phyloP scores from a whole-genome alignment of 441 rosid genomes.

The Daphne laureola region DNA sequence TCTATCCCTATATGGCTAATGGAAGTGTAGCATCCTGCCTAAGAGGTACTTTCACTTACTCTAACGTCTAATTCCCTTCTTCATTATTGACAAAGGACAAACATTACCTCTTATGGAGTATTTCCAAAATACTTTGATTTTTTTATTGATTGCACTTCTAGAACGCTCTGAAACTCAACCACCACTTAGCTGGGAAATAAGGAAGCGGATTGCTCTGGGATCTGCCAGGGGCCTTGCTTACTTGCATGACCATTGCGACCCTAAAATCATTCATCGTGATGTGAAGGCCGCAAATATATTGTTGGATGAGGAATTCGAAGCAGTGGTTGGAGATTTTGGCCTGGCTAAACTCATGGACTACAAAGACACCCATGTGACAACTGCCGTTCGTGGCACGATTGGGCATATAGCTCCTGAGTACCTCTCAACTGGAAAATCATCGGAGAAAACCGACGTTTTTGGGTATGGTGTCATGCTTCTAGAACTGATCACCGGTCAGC shows the following conservation, averaged over 20 bases:
- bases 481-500: constrained; percentile 79
- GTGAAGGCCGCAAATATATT: constrained; percentile 76
- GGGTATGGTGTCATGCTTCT: constrained; percentile 92
- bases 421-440: constrained; percentile 69
- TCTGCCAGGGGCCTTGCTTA: constrained; percentile 73
- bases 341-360: constrained; percentile 76
- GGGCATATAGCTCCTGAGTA: constrained; percentile 80
- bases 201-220: constrained; percentile 57
- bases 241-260: constrained; percentile 70
- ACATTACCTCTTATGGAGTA: too few species aligned
- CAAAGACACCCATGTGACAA: constrained; percentile 70
- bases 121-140: too few species aligned
- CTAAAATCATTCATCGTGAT: constrained; percentile 72
- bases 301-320: constrained; percentile 71
- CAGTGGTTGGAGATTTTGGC: constrained; percentile 75
- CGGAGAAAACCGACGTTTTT: constrained; percentile 73
- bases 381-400: constrained; percentile 73
- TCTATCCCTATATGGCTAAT: constrained; percentile 81
- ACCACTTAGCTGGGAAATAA: constrained; percentile 50
- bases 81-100: too few species aligned
- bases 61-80: too few species aligned
- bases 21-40: constrained; percentile 96
- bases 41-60: constrained; percentile 40
- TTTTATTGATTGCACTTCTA: constrained; percentile 20
- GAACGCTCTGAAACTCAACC: constrained; percentile 44